Evolutionary conservation across 208 protist species (phyloP).

Genomic region (Lotmaria passim): DNA sequence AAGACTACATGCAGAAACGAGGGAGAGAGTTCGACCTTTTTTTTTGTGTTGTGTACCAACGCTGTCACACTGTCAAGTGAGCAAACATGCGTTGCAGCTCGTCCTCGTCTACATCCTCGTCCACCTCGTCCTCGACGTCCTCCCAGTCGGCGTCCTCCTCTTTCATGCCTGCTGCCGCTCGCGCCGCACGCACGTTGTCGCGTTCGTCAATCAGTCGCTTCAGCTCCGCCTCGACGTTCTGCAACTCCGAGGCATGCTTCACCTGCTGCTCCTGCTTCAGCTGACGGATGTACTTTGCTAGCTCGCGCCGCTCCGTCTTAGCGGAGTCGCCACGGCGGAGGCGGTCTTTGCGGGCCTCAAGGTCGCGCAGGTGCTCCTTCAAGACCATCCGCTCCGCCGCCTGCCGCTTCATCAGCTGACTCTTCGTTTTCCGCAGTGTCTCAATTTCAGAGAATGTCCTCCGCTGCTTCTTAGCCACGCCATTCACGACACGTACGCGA

Average conservation of each 20-base stretch:
- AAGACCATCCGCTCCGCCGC: slow-evolving; percentile 84
- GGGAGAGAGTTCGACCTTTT: too few relatives aligned
- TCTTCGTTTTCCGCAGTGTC: slow-evolving; percentile 47
- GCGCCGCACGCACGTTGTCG: slow-evolving; percentile 27
- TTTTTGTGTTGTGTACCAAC: too few relatives aligned
- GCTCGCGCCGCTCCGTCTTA: slow-evolving; percentile 84
- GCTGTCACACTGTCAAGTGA: slow-evolving; percentile 68
- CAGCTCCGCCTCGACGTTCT: slow-evolving; percentile 67
- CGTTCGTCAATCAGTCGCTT: slow-evolving; percentile 44
- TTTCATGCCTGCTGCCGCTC: slow-evolving; percentile 26
- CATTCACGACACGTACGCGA: slow-evolving; percentile 20
- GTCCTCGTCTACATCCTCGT: slow-evolving; percentile 52
- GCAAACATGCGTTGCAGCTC: slow-evolving; percentile 87
- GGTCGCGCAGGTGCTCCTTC: slow-evolving; percentile 78
- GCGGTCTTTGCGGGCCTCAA: slow-evolving; percentile 65
- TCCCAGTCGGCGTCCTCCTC: slow-evolving; percentile 65
- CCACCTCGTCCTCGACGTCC: slow-evolving; percentile 54
- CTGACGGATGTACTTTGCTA: slow-evolving; percentile 89
- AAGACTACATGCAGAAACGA: too few relatives aligned
- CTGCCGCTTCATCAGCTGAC: slow-evolving; percentile 75
- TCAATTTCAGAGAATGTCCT: slow-evolving; percentile 23
- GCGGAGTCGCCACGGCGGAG: slow-evolving; percentile 75
- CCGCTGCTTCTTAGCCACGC: slow-evolving; percentile 22
- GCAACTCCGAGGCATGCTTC: slow-evolving; percentile 77
- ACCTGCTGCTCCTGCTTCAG: slow-evolving; percentile 78